Evolutionary conservation across 2,329 filamentous ascomycete genomes (phyloP).

Genomic region (Penicillium glabrum): DNA sequence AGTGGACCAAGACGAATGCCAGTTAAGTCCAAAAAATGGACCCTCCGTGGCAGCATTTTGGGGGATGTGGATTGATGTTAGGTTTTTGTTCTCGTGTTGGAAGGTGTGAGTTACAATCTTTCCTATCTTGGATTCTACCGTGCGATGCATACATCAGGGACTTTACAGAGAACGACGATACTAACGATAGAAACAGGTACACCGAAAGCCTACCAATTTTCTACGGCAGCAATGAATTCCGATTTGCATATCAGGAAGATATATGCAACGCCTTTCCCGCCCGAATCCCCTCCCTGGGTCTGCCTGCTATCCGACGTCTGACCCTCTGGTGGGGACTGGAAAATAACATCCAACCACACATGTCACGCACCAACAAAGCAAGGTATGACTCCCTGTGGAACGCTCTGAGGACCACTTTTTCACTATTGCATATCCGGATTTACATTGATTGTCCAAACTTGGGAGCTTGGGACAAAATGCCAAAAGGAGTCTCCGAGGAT

Average conservation of each 20-base stretch:
- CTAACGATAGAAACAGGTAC: neutral
- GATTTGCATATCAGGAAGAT: neutral
- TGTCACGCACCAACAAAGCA: neutral
- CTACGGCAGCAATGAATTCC: conserved; percentile 1
- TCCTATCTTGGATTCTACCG: neutral
- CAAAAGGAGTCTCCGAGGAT: neutral
- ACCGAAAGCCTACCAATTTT: neutral
- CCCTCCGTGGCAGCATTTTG: no score
- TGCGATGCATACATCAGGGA: neutral
- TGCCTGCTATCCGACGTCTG: neutral
- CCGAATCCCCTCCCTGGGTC: neutral
- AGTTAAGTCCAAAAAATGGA: no score
- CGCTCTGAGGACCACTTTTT: neutral
- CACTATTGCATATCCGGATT: neutral
- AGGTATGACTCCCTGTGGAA: neutral
- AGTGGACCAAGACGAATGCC: neutral
- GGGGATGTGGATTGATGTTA: neutral
- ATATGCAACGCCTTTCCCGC: neutral
- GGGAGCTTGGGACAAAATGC: neutral
- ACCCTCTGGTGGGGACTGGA: neutral
- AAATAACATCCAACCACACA: neutral
- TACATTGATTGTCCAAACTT: neutral
- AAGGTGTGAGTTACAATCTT: neutral
- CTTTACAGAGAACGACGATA: neutral
- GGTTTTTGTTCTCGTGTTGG: neutral